phyloP scores from a whole-genome alignment of 148 eudicot genomes.

The Tetragonia tetragonoides region DNA sequence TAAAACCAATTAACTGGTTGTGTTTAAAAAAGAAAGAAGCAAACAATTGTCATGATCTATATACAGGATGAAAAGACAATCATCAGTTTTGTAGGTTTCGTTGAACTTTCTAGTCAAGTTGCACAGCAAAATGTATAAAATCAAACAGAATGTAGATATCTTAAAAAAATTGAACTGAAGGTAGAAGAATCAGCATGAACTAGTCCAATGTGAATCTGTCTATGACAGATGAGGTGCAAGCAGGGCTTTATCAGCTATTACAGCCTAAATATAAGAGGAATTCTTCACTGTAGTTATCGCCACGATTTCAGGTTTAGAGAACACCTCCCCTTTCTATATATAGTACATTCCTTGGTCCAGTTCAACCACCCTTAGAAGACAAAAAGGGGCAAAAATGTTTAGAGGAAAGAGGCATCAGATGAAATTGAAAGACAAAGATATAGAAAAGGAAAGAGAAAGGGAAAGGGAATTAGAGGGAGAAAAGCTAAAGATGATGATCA shows the following conservation, averaged over 20 bases:
- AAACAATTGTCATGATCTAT: too few relatives aligned
- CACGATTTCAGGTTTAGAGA: not conserved
- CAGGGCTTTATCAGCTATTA: too few relatives aligned
- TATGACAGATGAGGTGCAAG: too few relatives aligned
- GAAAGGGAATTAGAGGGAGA: conserved; percentile 14
- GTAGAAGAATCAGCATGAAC: not conserved
- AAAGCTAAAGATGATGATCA: conserved; percentile 8
- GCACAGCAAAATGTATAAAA: too few relatives aligned
- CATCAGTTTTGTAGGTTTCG: too few relatives aligned
- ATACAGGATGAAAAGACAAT: too few relatives aligned
- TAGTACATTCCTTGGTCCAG: not conserved
- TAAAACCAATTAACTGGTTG: too few relatives aligned
- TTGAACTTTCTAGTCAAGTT: too few relatives aligned
- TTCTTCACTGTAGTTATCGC: not conserved
- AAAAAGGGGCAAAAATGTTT: conserved; percentile 22
- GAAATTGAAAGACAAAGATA: conserved; percentile 20
- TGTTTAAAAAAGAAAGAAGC: too few relatives aligned
- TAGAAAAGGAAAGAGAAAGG: conserved; percentile 5
- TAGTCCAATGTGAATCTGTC: not conserved
- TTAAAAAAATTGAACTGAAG: too few relatives aligned
- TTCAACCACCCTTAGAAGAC: not conserved
- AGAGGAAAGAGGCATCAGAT: conserved; percentile 15
- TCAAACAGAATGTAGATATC: too few relatives aligned
- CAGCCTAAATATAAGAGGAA: too few relatives aligned
- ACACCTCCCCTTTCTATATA: conserved; percentile 1